Evolutionary conservation across 768 basidiomycete genomes (phyloP).

Genomic region (Nidula microcarpa): DNA sequence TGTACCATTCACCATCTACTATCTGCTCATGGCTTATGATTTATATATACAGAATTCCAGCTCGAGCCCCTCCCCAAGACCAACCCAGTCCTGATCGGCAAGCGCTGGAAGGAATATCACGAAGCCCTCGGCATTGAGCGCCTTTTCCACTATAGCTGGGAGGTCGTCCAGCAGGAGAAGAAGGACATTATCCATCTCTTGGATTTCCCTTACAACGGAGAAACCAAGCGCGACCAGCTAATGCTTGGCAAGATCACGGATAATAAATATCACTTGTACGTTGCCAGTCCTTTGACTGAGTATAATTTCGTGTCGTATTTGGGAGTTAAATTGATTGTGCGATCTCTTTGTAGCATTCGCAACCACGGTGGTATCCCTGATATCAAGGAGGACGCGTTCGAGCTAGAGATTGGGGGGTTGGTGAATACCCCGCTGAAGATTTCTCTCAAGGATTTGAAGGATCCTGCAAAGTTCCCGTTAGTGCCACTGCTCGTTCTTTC

Average conservation of each 20-base stretch:
- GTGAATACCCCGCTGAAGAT: conserved; percentile 42
- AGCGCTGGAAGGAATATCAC: conserved; percentile 54
- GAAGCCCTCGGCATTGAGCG: conserved; percentile 40
- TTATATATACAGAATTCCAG: conserved; percentile 36
- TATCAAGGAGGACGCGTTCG: conserved; percentile 41
- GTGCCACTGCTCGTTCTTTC: conserved; percentile 10
- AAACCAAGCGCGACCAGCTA: conserved; percentile 40
- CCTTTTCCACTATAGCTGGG: conserved; percentile 50
- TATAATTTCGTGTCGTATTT: background rate
- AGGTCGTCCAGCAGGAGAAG: conserved; percentile 48
- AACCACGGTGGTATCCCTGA: conserved; percentile 54
- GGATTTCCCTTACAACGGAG: conserved; percentile 57
- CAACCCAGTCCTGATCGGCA: conserved; percentile 46
- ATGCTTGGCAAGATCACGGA: conserved; percentile 42
- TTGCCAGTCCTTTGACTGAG: background rate
- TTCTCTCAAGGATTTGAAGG: conserved; percentile 44
- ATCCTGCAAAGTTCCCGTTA: conserved; percentile 42
- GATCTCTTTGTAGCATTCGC: conserved; percentile 30
- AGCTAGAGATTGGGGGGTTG: conserved; percentile 50
- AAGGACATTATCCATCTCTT: conserved; percentile 46
- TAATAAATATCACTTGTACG: conserved; percentile 48
- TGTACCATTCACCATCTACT: background rate
- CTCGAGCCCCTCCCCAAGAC: conserved; percentile 43
- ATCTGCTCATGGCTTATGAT: background rate
- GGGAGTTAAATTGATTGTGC: background rate